phyloP scores from a whole-genome alignment of 78 protist genomes.

The Dictyostelium firmibasis region DNA sequence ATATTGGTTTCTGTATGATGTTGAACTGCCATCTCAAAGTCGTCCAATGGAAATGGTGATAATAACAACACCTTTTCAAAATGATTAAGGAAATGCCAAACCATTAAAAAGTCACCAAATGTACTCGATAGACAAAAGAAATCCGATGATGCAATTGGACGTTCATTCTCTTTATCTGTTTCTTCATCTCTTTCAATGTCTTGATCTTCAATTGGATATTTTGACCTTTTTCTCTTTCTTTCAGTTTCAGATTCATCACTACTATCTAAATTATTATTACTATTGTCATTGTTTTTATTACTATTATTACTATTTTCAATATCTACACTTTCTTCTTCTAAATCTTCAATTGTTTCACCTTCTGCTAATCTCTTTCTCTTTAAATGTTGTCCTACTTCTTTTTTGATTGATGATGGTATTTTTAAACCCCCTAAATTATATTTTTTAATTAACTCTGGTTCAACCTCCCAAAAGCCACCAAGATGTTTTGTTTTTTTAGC shows the following conservation, averaged over 20 bases:
- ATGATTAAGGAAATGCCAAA: constrained; percentile 60
- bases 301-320: background rate
- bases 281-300: background rate
- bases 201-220: constrained; percentile 39
- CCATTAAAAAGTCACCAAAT: constrained; percentile 54
- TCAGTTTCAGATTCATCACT: background rate
- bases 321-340: background rate
- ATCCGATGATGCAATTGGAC: constrained; percentile 28
- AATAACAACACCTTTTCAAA: constrained; percentile 54
- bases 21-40: constrained; percentile 32
- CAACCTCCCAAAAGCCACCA: constrained; percentile 66
- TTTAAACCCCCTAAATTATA: background rate
- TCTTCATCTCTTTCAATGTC: constrained; percentile 1
- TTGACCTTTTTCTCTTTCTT: constrained; percentile 5
- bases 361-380: constrained; percentile 27
- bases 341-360: background rate
- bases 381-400: background rate
- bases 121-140: constrained; percentile 3
- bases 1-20: constrained; percentile 4
- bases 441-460: background rate
- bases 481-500: constrained; percentile 48
- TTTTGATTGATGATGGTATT: constrained; percentile 10
- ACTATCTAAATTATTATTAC: background rate
- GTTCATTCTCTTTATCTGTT: background rate
- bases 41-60: constrained; percentile 41